Conservation (phyloP, 83 land plant species). For the Picea abies region DNA sequence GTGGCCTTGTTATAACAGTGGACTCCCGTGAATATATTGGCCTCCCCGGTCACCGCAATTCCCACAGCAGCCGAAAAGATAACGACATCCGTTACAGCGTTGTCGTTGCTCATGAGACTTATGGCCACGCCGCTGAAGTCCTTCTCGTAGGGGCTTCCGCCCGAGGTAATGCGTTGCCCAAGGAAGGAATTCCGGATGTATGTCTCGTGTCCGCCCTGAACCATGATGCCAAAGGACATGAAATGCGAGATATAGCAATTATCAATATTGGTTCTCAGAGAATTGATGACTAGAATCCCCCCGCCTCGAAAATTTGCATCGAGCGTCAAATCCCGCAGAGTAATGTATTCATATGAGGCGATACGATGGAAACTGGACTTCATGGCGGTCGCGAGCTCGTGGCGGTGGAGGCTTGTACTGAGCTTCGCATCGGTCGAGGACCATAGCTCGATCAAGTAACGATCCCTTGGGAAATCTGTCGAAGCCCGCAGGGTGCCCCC, state of each 20-base stretch:
- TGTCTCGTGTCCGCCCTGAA: slow-evolving; percentile 65
- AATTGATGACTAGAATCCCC: slow-evolving; percentile 46
- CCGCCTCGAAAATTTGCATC: slow-evolving; percentile 77
- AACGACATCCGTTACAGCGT: no score
- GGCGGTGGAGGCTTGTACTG: neutral
- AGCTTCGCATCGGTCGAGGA: slow-evolving; percentile 27
- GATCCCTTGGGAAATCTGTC: slow-evolving; percentile 16
- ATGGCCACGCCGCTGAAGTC: slow-evolving; percentile 14
- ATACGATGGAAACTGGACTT: no score
- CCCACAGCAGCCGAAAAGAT: slow-evolving; percentile 44
- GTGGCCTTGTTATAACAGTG: no score
- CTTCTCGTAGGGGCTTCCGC: slow-evolving; percentile 62
- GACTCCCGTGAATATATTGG: no score
- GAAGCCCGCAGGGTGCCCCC: slow-evolving; percentile 77
- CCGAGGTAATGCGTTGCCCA: slow-evolving; percentile 86
- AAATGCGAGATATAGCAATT: slow-evolving; percentile 44
- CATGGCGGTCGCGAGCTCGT: neutral
- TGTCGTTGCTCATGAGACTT: no score
- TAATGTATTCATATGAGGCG: slow-evolving; percentile 41
- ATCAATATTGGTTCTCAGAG: no score
- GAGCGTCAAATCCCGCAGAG: slow-evolving; percentile 27
- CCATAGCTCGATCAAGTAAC: no score
- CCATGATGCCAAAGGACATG: slow-evolving; percentile 16
- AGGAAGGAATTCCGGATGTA: slow-evolving; percentile 65
- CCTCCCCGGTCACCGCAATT: slow-evolving; percentile 61